Evolutionary conservation across 768 basidiomycete species (phyloP), one percentile per base, ranked within the genome.

Genomic region (Auriculariales sp.): DNA sequence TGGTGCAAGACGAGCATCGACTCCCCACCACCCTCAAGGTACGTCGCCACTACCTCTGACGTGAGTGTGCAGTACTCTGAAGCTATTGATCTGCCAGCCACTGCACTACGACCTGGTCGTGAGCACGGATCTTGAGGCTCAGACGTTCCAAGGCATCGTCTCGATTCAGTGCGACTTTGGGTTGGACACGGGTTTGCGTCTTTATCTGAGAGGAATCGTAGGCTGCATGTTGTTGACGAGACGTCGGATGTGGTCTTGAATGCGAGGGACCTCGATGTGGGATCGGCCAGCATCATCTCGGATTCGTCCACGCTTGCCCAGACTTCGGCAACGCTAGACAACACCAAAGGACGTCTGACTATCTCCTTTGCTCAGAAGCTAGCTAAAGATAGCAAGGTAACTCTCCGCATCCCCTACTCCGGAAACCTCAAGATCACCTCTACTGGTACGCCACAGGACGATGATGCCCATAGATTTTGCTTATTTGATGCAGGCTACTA

Each of bases 21-120:
- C 39, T 44, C 14, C 39, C 39, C 39, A 22, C 19, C 17, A 44
- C 12, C 19, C 19, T 44, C 17, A 44, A 44, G 39, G 39, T 15
- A 24, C 22, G 39, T 19, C 4, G 11, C 12, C n/a, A n/a, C n/a
- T 10, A 15, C 22, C 22, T 44, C 19, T 24, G 19, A 6, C n/a
- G n/a, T 1, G 14, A 6, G 12, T 12, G 27, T 44, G 12, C 19
- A 19, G 22, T 7, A 25, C 19, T 19, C 9, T 10, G 12, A 44
- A 44, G 11, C 39, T n/a, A n/a, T n/a, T n/a, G n/a, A n/a, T 19
- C 3, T 2, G 9, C 36, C 36, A 71, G 57, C 81, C 87, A 11
- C 72, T 64, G 5, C 86, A 91, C 61, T 93, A 92, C 63, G 81
- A 86, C 56, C 59, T 91, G 46, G 78, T 77, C 44, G 66, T 92